Base-by-base conservation (phyloP, 441 rosid species). In the Hypseocharis bilobata region DNA sequence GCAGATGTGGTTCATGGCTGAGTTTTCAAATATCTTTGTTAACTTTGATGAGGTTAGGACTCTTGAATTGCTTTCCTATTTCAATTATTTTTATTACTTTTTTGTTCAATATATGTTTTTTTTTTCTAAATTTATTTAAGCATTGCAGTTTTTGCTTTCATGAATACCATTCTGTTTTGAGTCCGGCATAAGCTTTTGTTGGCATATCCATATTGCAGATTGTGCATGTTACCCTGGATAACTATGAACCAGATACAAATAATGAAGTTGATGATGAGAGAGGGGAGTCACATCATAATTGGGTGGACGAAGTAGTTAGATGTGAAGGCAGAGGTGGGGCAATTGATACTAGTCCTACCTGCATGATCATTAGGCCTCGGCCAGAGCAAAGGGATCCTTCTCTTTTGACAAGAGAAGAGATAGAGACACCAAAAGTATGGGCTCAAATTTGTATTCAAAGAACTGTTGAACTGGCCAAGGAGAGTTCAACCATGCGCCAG, bases 221-320 rank as follows among this genome's bases (percentile, higher is more conserved):
- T 29, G 96, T 88, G 66, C 83, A 79, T 73, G 92, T 83, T 60
- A 82, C 82, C 70, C 84, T 94, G 62, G 94, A 85, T 71, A 89
- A 88, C 82, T 94, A 94, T 63, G 94, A 82, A 81, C 79, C 86
- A 1, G 79, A 84, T 49, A 62, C 65, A 8, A 62, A 66, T 51
- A 66, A 59, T 51, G 84, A 75, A 75, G 74, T 75, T 26, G 76
- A 80, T 63, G 84, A 81, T 64, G 87, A 77, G 68, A 83, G 96
- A 69, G 91, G 73, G 29, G 96, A 81, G 70, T 66, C 81, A 17
- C 90, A 83, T 67, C 89, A 78, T 77, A 88, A 89, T 74, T 91
- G 99, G 99, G 92, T 94, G 13, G 86, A 91, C 70, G 98, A 92
- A 85, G 99, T 94, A 36, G 88, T 91, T 64, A 83, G 96, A 80